Base-by-base conservation (phyloP, 371 early-diverging fungal species). In the Vairimorpha necatrix region DNA sequence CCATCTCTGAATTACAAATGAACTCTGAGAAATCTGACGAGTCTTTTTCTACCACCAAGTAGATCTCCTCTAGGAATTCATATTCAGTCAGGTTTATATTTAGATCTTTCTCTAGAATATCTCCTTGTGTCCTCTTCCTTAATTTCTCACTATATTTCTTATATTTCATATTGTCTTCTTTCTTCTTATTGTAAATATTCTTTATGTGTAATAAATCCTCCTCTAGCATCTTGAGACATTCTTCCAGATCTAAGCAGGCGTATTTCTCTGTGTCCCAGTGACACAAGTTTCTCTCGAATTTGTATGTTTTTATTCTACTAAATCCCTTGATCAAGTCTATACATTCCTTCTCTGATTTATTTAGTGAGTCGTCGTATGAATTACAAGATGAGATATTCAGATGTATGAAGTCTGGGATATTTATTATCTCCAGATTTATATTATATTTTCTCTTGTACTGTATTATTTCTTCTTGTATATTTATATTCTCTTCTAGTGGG, bases 41-140 rank as follows among this genome's bases (percentile, higher is more conserved):
- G 11, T 30, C 33, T 47, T 71, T 71, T 26, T 56, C 24, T 13
- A 71, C 71, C 9, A 71, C 62, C 2, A 71, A 60, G 47, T 39
- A 71, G 0, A 71, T n/a, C 0, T 60, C 71, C 22, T 61, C 62
- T 26, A 71, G 46, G 47, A 71, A 71, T 39, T 71, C 71, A 26
- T 71, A 71, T 3, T 58, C 11, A 20, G 33, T 47, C 9, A 1
- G 7, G 26, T 39, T 46, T 22, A 61, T 39, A 47, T 24, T 46
- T 7, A 71, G 33, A 48, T 58, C 48, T 39, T 34, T 71, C 26
- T 71, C 71, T 20, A 39, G 20, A 26, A 71, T 33, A 48, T 24
- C 62, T 2, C 71, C 71, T 26, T 61, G 48, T 60, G 71, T 71
- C 18, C 38, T 36, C 2, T 28, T 58, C 16, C 32, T 38, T 18